Evolutionary conservation across 768 basidiomycete species (phyloP).

Genomic region (Rhodotorula babjevae): DNA sequence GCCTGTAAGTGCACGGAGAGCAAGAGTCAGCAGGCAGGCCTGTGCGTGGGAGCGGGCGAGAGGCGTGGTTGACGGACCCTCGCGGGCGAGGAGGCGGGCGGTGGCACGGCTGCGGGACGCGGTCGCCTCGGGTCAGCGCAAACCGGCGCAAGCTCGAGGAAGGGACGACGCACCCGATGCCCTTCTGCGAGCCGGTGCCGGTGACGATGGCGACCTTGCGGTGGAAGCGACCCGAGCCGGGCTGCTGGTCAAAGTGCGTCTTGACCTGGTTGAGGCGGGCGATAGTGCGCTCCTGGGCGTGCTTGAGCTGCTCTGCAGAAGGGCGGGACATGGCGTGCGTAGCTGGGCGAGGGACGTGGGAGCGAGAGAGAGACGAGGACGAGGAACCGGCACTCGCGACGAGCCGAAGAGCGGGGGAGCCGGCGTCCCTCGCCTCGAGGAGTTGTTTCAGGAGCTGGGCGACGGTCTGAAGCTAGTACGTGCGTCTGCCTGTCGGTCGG

Average conservation of each 20-base stretch:
- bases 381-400: no score
- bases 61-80: constrained; percentile 54
- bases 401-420: no score
- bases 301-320: neutral
- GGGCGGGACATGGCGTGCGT: neutral
- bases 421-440: no score
- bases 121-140: neutral
- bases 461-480: no score
- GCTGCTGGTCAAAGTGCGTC: constrained; percentile 58
- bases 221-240: constrained; percentile 58
- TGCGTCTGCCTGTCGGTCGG: no score
- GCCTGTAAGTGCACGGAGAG: constrained; percentile 50
- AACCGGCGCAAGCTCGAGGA: neutral
- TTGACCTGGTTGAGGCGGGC: constrained; percentile 65
- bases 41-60: constrained; percentile 32
- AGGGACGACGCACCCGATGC: constrained; percentile 69
- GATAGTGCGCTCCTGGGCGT: constrained; percentile 53
- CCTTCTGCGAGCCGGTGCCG: constrained; percentile 76
- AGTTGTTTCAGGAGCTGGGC: no score
- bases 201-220: constrained; percentile 83
- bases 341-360: no score
- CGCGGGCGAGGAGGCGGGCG: constrained; percentile 65
- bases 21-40: constrained; percentile 12
- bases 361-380: no score
- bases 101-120: constrained; percentile 37